phyloP scores from a whole-genome alignment of 768 basidiomycete species.

The Auricularia auricula-judae region DNA sequence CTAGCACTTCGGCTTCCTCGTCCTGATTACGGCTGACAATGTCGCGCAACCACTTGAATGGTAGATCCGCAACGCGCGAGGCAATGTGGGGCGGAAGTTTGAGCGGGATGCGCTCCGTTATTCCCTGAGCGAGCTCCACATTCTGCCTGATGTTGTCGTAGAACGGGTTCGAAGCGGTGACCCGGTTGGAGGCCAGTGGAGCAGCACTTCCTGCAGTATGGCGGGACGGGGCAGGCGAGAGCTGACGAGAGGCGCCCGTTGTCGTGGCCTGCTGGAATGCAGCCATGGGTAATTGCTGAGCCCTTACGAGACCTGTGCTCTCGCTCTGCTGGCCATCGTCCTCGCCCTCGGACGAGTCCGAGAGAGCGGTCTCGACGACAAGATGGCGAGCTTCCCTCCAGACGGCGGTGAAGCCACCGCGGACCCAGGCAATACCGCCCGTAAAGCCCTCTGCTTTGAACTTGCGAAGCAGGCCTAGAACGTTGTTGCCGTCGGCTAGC shows the following conservation, averaged over 20 bases:
- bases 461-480: slow-evolving; percentile 64
- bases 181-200: slow-evolving; percentile 14
- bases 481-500: slow-evolving; percentile 54
- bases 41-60: slow-evolving; percentile 66
- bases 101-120: slow-evolving; percentile 75
- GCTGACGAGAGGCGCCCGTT: slow-evolving; percentile 4
- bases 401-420: slow-evolving; percentile 72
- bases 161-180: slow-evolving; percentile 71
- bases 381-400: slow-evolving; percentile 24
- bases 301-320: slow-evolving; percentile 6
- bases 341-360: slow-evolving; percentile 28
- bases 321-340: slow-evolving; percentile 26
- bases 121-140: slow-evolving; percentile 55
- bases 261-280: slow-evolving; percentile 25
- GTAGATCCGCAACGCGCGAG: slow-evolving; percentile 60
- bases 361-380: slow-evolving; percentile 37
- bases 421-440: slow-evolving; percentile 65
- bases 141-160: slow-evolving; percentile 91
- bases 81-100: slow-evolving; percentile 29
- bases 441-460: slow-evolving; percentile 49
- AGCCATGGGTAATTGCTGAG: slow-evolving; percentile 19
- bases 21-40: slow-evolving; percentile 49
- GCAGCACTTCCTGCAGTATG: slow-evolving; percentile 7
- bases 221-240: slow-evolving; percentile 14
- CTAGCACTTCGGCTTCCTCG: slow-evolving; percentile 67